These are phyloP conservation scores for Dipteronia dyeriana DNA, from an alignment of 345 rosid genomes.

Conservation along the genomic window DNA sequence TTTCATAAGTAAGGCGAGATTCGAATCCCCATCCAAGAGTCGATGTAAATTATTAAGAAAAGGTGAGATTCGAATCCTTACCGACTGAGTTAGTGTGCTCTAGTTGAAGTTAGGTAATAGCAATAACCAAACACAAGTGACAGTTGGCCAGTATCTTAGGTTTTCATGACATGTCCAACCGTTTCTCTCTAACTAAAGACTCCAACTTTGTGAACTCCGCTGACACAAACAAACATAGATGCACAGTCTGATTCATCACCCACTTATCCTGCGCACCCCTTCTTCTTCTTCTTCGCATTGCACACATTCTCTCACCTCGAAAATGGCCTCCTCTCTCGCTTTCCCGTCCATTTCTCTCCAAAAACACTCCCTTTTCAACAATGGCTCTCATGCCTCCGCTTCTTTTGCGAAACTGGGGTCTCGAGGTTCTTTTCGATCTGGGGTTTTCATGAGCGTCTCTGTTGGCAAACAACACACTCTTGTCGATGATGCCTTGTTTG, in stretches of 20 bases:
- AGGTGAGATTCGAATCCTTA: not conserved
- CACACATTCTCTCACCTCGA: slow-evolving; percentile 22
- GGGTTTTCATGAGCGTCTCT: slow-evolving; percentile 69
- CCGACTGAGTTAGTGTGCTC: not conserved
- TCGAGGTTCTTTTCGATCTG: slow-evolving; percentile 47
- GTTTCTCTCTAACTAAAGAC: slow-evolving; percentile 3
- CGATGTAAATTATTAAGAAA: no score
- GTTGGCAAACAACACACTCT: slow-evolving; percentile 56
- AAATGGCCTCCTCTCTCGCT: slow-evolving; percentile 46
- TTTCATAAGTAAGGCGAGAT: no score
- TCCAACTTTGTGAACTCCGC: slow-evolving; percentile 50
- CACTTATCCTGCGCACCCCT: slow-evolving; percentile 38
- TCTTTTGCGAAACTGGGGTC: slow-evolving; percentile 7
- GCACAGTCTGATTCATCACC: slow-evolving; percentile 37
- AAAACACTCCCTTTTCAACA: slow-evolving; percentile 21
- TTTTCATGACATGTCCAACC: slow-evolving; percentile 32
- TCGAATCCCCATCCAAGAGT: no score
- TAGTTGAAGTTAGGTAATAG: not conserved
- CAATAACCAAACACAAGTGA: not conserved
- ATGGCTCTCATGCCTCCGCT: slow-evolving; percentile 11
- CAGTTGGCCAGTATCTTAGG: slow-evolving; percentile 26
- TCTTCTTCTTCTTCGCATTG: slow-evolving; percentile 1
- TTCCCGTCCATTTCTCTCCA: slow-evolving; percentile 43
- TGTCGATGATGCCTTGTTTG: slow-evolving; percentile 62
- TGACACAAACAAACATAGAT: slow-evolving; percentile 13